Evolutionary conservation across 176 grass and related monocot genomes (phyloP).

Genomic region (Guadua angustifolia): DNA sequence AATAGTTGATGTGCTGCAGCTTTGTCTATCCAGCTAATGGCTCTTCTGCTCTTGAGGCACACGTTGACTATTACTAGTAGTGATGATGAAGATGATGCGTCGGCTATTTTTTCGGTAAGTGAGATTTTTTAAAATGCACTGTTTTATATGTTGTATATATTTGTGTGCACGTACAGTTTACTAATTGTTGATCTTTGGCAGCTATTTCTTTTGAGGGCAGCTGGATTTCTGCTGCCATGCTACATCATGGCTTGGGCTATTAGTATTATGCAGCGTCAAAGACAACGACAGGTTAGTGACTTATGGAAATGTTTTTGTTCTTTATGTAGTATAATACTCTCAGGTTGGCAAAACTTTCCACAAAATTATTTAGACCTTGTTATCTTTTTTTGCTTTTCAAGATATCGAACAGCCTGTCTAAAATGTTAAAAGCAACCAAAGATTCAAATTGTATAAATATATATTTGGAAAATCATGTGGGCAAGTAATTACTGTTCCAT

Average conservation of each 20-base stretch:
- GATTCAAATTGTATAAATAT: constrained; percentile 10
- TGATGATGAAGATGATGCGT: constrained; percentile 81
- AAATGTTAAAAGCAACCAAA: constrained; percentile 1
- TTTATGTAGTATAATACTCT: constrained; percentile 17
- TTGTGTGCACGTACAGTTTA: constrained; percentile 15
- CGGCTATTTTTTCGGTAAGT: constrained; percentile 74
- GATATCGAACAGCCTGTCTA: not conserved
- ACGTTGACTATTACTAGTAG: constrained; percentile 70
- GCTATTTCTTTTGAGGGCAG: constrained; percentile 90
- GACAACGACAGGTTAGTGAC: constrained; percentile 77
- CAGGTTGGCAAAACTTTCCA: not conserved
- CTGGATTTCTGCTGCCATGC: constrained; percentile 94
- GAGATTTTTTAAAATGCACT: not conserved
- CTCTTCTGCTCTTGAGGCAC: constrained; percentile 93
- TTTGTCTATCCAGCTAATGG: constrained; percentile 77
- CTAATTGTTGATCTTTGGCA: constrained; percentile 41
- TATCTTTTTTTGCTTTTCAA: not conserved
- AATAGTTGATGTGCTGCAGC: not conserved
- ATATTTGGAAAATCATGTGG: not conserved
- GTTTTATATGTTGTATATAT: not conserved
- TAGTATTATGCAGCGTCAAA: constrained; percentile 84
- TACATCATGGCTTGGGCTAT: constrained; percentile 98
- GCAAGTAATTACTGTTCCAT: not conserved
- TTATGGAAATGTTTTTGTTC: constrained; percentile 21
- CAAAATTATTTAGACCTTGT: not conserved